Evolutionary conservation across 2,329 filamentous ascomycete genomes (phyloP).

Genomic region (Epichloe scottii): DNA sequence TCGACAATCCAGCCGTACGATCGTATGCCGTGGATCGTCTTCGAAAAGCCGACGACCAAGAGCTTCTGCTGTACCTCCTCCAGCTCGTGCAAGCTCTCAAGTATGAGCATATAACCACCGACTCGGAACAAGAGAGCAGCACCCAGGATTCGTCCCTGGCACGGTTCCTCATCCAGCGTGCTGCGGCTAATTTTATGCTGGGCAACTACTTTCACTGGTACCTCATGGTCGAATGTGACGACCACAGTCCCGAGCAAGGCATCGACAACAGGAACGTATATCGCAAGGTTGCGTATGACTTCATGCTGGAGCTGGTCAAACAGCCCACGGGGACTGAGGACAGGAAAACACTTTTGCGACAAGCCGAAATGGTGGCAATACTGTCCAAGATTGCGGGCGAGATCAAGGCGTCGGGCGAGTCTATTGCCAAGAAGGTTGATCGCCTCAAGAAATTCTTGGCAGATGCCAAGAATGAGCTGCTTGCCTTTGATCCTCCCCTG

Average conservation of each 20-base stretch:
- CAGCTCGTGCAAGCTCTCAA: constrained; percentile 95
- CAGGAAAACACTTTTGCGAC: constrained; percentile 65
- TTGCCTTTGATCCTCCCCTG: constrained; percentile 71
- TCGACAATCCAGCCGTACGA: constrained; percentile 77
- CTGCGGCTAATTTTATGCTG: constrained; percentile 75
- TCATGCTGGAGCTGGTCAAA: constrained; percentile 77
- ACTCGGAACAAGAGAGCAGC: constrained; percentile 41
- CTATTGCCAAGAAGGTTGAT: constrained; percentile 69
- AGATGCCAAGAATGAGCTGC: constrained; percentile 82
- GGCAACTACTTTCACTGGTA: constrained; percentile 98
- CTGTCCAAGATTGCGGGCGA: constrained; percentile 83
- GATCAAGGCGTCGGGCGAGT: constrained; percentile 67
- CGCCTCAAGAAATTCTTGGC: constrained; percentile 71
- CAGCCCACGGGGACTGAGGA: constrained; percentile 57
- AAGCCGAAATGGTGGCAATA: constrained; percentile 80
- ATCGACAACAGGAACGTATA: constrained; percentile 73
- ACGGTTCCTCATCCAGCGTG: constrained; percentile 76
- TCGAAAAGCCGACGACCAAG: constrained; percentile 83
- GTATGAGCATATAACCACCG: constrained; percentile 65
- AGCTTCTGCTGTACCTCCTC: constrained; percentile 79
- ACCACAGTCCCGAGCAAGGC: constrained; percentile 63
- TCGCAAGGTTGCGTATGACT: constrained; percentile 87
- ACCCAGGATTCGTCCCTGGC: constrained; percentile 73
- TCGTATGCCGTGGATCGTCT: constrained; percentile 88
- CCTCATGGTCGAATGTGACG: constrained; percentile 93